A percentile compares a stretch with the other conserved stretches of the same genome.
Evolutionary conservation across 1,284 basidiomycete species (phyloP).

Genomic region (Ustilago trichophora): DNA sequence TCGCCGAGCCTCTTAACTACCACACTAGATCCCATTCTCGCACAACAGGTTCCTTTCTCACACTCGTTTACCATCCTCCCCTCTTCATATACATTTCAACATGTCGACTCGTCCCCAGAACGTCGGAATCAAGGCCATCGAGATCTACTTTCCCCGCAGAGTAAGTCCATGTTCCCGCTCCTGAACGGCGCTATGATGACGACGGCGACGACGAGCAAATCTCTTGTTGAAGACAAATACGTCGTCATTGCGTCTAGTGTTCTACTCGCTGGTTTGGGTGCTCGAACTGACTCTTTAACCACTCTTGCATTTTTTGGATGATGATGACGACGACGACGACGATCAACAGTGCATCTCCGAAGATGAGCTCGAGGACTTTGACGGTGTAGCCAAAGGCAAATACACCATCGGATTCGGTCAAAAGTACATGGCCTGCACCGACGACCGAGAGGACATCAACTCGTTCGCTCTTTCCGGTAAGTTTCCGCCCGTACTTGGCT

Average conservation of each 20-base stretch:
- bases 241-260: background rate
- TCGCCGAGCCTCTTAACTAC: background rate
- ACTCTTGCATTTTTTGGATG: too few species aligned
- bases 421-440: slow-evolving; percentile 96
- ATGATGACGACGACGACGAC: slow-evolving; percentile 2
- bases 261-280: too few species aligned
- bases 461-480: slow-evolving; percentile 92
- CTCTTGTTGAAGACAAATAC: background rate
- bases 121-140: slow-evolving; percentile 89
- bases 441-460: slow-evolving; percentile 96
- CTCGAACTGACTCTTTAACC: too few species aligned
- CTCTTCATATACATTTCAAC: slow-evolving; percentile 24
- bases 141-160: slow-evolving; percentile 91
- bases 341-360: slow-evolving; percentile 62
- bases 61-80: slow-evolving; percentile 12
- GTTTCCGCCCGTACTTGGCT: too few species aligned
- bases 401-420: slow-evolving; percentile 99
- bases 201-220: background rate
- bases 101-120: slow-evolving; percentile 77
- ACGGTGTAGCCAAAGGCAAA: slow-evolving; percentile 94
- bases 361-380: slow-evolving; percentile 79
- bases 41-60: slow-evolving; percentile 16
- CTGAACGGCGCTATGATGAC: background rate
- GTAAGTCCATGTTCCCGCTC: slow-evolving; percentile 70
- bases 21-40: slow-evolving; percentile 8